Evolutionary conservation across 169 alveolate genomes (phyloP).

Genomic region (Perkinsus chesapeaki): DNA sequence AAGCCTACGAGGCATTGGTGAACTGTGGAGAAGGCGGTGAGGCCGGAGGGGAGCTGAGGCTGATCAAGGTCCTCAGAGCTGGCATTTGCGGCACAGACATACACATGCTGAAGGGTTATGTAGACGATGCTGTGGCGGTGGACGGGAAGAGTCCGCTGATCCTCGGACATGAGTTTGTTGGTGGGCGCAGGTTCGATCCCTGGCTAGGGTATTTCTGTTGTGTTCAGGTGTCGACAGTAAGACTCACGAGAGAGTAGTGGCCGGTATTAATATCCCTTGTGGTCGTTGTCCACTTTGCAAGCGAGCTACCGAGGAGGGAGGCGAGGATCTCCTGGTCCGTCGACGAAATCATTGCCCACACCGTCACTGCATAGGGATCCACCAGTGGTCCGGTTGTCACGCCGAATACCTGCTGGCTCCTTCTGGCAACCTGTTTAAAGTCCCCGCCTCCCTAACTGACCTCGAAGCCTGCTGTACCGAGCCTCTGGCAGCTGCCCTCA

Average conservation of each 20-base stretch:
- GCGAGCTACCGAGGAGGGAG: not conserved
- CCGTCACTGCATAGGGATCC: not conserved
- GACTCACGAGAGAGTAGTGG: not conserved
- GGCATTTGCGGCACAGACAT: not conserved
- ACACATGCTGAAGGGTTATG: not conserved
- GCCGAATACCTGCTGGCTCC: not conserved
- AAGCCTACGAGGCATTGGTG: not conserved
- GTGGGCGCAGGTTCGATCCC: not conserved
- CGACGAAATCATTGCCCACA: not conserved
- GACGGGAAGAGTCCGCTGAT: not conserved
- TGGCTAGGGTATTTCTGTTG: not conserved
- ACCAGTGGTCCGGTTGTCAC: not conserved
- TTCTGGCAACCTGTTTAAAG: not conserved
- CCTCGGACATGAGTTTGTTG: not conserved
- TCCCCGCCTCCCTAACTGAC: not conserved
- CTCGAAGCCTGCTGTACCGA: not conserved
- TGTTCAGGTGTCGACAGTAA: not conserved
- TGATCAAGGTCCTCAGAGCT: not conserved
- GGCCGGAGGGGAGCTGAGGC: not conserved
- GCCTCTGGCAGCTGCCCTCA: not conserved
- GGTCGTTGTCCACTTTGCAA: not conserved
- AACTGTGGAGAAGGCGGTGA: not conserved
- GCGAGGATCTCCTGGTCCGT: not conserved
- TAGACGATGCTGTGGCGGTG: not conserved
- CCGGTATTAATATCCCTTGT: not conserved